Conservation (phyloP, 2,329 filamentous ascomycete genomes). For the Exophiala sp. region DNA sequence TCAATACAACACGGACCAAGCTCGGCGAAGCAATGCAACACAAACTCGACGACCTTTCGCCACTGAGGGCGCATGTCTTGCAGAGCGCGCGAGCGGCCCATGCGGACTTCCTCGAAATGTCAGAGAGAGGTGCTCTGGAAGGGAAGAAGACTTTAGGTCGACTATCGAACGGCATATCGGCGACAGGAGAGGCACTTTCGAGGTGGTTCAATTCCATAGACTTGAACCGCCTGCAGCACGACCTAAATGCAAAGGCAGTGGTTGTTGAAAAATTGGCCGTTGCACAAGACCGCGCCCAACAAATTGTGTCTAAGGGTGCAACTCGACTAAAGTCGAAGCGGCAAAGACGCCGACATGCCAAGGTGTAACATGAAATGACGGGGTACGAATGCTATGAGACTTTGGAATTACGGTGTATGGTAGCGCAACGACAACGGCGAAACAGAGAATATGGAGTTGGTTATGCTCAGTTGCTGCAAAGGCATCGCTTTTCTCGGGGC, state of each 20-base stretch:
- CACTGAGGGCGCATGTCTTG: not conserved
- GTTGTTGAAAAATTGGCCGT: slow-evolving; percentile 11
- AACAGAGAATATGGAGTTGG: slow-evolving; percentile 1
- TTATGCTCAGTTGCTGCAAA: not conserved
- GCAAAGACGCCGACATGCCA: not conserved
- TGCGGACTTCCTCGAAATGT: not conserved
- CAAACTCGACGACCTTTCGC: not conserved
- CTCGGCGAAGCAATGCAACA: not conserved
- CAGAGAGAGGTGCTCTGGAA: not conserved
- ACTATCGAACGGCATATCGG: not conserved
- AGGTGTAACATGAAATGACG: not conserved
- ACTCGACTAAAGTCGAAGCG: slow-evolving; percentile 1
- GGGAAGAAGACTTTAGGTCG: not conserved
- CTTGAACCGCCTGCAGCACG: not conserved
- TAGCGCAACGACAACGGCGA: not conserved
- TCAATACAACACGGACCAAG: not conserved
- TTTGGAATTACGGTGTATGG: not conserved
- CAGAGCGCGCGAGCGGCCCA: not conserved
- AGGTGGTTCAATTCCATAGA: not conserved
- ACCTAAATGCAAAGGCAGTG: not conserved
- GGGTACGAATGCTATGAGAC: not conserved
- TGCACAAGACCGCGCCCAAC: slow-evolving; percentile 18
- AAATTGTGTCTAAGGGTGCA: slow-evolving; percentile 15
- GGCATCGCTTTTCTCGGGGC: no score
- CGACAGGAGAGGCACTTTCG: not conserved